phyloP scores from a whole-genome alignment of 164 flowering plant genomes.

The Pachysandra terminalis region DNA sequence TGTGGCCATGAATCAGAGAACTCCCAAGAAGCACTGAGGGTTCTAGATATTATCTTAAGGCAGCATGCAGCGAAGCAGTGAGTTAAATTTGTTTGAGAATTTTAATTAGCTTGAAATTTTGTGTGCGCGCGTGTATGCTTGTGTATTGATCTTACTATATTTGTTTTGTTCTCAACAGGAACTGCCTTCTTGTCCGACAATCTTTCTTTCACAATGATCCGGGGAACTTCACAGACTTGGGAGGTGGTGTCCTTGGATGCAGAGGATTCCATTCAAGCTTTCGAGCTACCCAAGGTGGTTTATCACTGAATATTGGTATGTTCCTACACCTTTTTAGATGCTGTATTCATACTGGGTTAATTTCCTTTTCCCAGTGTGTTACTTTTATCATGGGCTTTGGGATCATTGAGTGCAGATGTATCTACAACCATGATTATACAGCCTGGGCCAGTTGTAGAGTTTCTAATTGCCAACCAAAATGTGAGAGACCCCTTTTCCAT shows the following conservation, averaged over 20 bases:
- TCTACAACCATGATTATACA: conserved; percentile 87
- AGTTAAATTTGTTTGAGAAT: conserved; percentile 14
- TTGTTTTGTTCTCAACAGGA: conserved; percentile 42
- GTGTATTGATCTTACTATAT: background rate
- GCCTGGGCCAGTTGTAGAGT: conserved; percentile 88
- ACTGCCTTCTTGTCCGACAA: conserved; percentile 91
- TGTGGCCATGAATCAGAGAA: conserved; percentile 85
- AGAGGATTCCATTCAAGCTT: conserved; percentile 90
- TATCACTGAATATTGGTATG: conserved; percentile 78
- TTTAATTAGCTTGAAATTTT: background rate
- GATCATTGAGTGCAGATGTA: conserved; percentile 53
- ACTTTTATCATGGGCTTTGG: conserved; percentile 2
- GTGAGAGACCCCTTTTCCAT: conserved; percentile 50
- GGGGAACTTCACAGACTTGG: conserved; percentile 58
- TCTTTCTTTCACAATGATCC: conserved; percentile 78
- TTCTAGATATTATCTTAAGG: conserved; percentile 79
- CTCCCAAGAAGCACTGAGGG: conserved; percentile 84
- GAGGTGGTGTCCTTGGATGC: conserved; percentile 87
- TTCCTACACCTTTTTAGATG: background rate
- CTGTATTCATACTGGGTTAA: background rate
- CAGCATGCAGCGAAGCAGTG: conserved; percentile 95
- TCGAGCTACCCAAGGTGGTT: conserved; percentile 75
- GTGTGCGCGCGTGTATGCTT: too few relatives aligned
- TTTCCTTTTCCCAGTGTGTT: background rate
- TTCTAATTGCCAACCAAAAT: conserved; percentile 71